phyloP scores from a whole-genome alignment of 441 rosid genomes.

The Aquilaria agallochum region DNA sequence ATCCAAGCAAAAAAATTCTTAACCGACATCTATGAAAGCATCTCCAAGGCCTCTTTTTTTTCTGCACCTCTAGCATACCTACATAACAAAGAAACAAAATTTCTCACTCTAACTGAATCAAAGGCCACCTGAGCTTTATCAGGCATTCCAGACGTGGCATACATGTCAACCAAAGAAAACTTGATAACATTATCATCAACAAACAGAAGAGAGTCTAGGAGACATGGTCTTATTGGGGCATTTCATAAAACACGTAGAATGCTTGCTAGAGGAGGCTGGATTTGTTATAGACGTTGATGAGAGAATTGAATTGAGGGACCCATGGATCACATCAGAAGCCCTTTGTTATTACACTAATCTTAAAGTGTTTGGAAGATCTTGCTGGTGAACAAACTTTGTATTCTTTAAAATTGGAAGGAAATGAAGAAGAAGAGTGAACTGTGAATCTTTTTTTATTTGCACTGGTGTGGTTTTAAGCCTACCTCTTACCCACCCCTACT shows the following conservation, averaged over 20 bases:
- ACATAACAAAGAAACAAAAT: conserved; percentile 52
- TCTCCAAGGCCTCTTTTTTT: conserved; percentile 50
- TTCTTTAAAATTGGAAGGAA: too few relatives aligned
- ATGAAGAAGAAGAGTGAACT: too few relatives aligned
- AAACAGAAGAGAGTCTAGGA: conserved; percentile 64
- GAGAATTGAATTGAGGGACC: conserved; percentile 42
- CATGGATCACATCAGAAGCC: too few relatives aligned
- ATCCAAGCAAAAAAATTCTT: conserved; percentile 74
- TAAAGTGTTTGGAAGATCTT: too few relatives aligned
- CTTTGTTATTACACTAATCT: too few relatives aligned
- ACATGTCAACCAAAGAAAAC: conserved; percentile 82
- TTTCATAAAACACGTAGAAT: conserved; percentile 50
- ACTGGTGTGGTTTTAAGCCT: too few relatives aligned
- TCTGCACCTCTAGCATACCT: conserved; percentile 68
- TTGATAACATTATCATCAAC: conserved; percentile 58
- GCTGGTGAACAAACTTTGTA: too few relatives aligned
- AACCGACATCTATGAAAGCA: conserved; percentile 36
- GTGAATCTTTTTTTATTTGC: too few relatives aligned
- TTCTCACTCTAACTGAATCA: conserved; percentile 45
- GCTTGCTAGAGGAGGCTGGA: conserved; percentile 43
- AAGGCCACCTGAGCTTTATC: conserved; percentile 43
- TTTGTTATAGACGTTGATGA: conserved; percentile 53
- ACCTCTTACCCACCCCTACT: too few relatives aligned
- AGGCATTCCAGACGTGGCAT: conserved; percentile 54
- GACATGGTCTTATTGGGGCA: conserved; percentile 57